These are phyloP conservation scores for Auricularia heimuer DNA, from an alignment of 768 basidiomycete genomes.

Conservation along the genomic window DNA sequence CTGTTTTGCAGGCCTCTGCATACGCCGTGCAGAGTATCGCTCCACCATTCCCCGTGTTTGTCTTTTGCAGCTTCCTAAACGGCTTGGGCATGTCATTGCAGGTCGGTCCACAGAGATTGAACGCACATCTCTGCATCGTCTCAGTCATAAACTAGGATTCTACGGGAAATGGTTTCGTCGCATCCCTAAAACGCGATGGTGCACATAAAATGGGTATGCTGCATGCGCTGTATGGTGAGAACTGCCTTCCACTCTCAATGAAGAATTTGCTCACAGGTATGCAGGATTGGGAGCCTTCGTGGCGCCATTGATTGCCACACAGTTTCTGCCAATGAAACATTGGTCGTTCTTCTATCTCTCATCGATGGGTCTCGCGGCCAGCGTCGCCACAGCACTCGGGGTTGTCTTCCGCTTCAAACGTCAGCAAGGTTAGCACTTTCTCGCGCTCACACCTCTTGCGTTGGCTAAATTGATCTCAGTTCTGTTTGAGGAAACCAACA, in stretches of 20 bases:
- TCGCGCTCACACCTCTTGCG: not conserved
- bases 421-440: not conserved
- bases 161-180: constrained; percentile 4
- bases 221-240: constrained; percentile 4
- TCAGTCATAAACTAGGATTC: not conserved
- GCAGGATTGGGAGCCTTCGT: constrained; percentile 5
- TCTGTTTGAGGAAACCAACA: not conserved
- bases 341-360: not conserved
- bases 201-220: constrained; percentile 5
- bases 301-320: constrained; percentile 2
- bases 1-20: constrained; percentile 13
- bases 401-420: not conserved
- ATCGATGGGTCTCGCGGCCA: not conserved
- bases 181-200: not conserved
- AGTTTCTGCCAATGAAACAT: constrained; percentile 1
- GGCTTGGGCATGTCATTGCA: constrained; percentile 5
- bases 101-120: not conserved
- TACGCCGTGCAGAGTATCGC: constrained; percentile 9
- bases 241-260: not conserved
- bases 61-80: not conserved
- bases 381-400: not conserved
- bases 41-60: constrained; percentile 5
- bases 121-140: not conserved
- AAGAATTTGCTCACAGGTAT: not conserved
- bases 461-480: not conserved